Evolutionary conservation across 1,284 basidiomycete species (phyloP), one percentile per base, ranked within the genome.

Genomic region (Moesziomyces parantarcticus): DNA sequence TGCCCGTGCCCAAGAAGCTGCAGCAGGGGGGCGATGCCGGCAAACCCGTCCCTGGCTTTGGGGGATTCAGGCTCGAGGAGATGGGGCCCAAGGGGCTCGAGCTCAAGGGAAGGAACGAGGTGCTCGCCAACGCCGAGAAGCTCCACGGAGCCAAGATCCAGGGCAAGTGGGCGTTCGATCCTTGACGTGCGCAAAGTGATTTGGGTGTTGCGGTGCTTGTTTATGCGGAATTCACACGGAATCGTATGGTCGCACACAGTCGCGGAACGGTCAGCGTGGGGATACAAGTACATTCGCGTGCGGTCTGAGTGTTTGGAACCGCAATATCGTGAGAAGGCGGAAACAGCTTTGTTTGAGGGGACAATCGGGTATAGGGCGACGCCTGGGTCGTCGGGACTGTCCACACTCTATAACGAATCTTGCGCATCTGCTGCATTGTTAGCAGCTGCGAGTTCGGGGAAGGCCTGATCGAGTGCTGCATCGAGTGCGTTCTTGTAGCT

Each of bases 11-110:
- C 1, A 25, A 32, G 2, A 26, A 36, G 7, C 11, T 58, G 16
- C 26, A 58, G 39, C 34, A 29, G 13, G 48, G 55, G 5, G 41
- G n/a, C 1, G 54, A 45, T 2, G 39, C 53, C 7, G 50, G 14
- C 7, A 49, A 48, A 14, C 48, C 49, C 8, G 25, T 67, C 10
- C 32, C 62, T 20, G 71, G 57, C 0, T 21, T 66, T 2, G 75
- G 63, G 0, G 71, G 75, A 11, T 74, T 66, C 54, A 54, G 71
- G 6, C 44, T 76, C 50, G 72, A 74, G 55, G 75, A 76, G 42
- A 29, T 66, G 63, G 74, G 74, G 5, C 71, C 75, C 2, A 71
- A 68, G 45, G 75, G 71, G 0, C 43, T 76, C 22, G 71, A 75
- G 50, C 18, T 56, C 16, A 66, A 66, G 29, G 75, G 75, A 8